A percentile compares a stretch with the other conserved stretches of the same genome.
These are phyloP conservation scores for Crassisporium funariophilum DNA, from an alignment of 768 basidiomycete species.

Conservation along the genomic window DNA sequence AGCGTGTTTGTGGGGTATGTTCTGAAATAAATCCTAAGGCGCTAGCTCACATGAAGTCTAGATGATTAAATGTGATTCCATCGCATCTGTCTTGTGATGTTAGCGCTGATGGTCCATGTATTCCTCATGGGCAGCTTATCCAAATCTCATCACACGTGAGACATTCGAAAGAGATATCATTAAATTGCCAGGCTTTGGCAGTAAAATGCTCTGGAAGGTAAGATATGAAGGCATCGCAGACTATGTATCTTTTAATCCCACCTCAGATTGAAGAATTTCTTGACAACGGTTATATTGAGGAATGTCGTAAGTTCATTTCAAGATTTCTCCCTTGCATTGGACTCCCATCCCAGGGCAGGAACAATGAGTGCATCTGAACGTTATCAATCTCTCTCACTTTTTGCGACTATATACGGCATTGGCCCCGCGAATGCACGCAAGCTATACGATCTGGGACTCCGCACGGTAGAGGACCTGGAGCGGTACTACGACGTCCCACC, in stretches of 20 bases:
- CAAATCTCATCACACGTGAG: slow-evolving; percentile 39
- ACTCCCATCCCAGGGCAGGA: slow-evolving; percentile 32
- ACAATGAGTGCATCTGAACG: slow-evolving; percentile 49
- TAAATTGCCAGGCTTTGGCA: slow-evolving; percentile 51
- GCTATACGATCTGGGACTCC: slow-evolving; percentile 65
- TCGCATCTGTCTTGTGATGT: neutral
- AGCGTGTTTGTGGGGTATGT: slow-evolving; percentile 70
- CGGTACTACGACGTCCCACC: slow-evolving; percentile 57
- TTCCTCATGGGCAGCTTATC: slow-evolving; percentile 45
- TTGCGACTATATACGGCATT: slow-evolving; percentile 71
- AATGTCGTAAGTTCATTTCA: slow-evolving; percentile 49
- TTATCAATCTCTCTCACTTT: slow-evolving; percentile 56
- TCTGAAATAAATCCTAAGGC: neutral
- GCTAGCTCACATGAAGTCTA: slow-evolving; percentile 5
- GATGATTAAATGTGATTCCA: slow-evolving; percentile 32
- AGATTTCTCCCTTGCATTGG: slow-evolving; percentile 36
- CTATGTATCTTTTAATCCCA: neutral
- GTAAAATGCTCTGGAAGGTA: slow-evolving; percentile 54
- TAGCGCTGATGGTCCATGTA: slow-evolving; percentile 2
- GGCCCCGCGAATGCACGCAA: slow-evolving; percentile 69
- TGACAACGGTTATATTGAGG: slow-evolving; percentile 53
- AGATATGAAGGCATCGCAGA: neutral
- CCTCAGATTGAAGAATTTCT: slow-evolving; percentile 66
- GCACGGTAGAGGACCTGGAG: slow-evolving; percentile 70
- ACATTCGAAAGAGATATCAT: slow-evolving; percentile 39